Evolutionary conservation across 2,329 filamentous ascomycete species (phyloP).

Genomic region (Setomelanomma holmii): DNA sequence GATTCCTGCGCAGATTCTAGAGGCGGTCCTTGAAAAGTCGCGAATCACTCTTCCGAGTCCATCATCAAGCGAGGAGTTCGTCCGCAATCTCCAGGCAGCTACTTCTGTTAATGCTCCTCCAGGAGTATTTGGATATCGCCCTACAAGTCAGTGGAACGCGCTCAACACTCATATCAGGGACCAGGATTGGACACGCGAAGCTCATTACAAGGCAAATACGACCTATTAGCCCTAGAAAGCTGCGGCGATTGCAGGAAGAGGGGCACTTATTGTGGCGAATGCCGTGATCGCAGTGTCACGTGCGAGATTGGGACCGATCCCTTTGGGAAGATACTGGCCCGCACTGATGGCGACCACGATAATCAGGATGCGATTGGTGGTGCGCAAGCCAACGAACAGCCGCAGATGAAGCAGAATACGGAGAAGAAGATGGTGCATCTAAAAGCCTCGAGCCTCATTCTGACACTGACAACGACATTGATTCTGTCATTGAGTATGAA

Average conservation of each 20-base stretch:
- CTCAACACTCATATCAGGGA: neutral
- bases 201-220: conserved; percentile 5
- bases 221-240: conserved; percentile 2
- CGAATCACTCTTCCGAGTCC: neutral
- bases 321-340: too few relatives aligned
- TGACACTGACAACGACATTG: neutral
- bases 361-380: neutral
- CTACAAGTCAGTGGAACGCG: neutral
- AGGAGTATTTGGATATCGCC: neutral
- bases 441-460: neutral
- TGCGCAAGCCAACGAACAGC: neutral
- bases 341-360: neutral
- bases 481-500: neutral
- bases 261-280: neutral
- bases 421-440: neutral
- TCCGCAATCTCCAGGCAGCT: neutral
- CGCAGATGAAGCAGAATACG: neutral
- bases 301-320: neutral
- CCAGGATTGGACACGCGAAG: conserved; percentile 1
- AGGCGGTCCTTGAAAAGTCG: neutral
- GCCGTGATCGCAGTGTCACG: neutral
- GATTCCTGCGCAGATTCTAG: conserved; percentile 1
- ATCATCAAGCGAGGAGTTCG: neutral
- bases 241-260: neutral
- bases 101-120: neutral